Percentiles rank a stretch among this genome's conserved stretches.
phyloP scores from a whole-genome alignment of 495 filamentous ascomycete species.

The Aspergillus nidulans region DNA sequence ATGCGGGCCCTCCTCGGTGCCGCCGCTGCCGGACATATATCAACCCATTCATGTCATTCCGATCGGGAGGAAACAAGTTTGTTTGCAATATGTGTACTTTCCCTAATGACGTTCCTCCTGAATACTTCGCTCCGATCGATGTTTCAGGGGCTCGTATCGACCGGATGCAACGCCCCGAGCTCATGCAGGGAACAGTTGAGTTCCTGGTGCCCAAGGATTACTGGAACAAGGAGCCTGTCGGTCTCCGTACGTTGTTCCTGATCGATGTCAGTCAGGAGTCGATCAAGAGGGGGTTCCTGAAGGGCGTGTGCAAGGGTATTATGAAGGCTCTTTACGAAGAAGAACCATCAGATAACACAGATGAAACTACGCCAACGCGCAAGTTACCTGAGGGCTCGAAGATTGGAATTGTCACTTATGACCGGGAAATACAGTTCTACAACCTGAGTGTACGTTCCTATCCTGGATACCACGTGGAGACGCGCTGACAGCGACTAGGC shows the following conservation, averaged over 20 bases:
- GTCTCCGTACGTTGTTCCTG: slow-evolving; percentile 81
- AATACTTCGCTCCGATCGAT: slow-evolving; percentile 90
- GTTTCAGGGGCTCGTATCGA: slow-evolving; percentile 85
- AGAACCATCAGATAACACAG: slow-evolving; percentile 48
- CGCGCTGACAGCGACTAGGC: slow-evolving; percentile 46
- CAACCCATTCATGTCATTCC: slow-evolving; percentile 98
- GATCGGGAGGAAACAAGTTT: slow-evolving; percentile 89
- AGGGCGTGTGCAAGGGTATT: slow-evolving; percentile 88
- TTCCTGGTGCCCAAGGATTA: slow-evolving; percentile 97
- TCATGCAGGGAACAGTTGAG: slow-evolving; percentile 88
- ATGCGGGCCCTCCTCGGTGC: slow-evolving; percentile 85
- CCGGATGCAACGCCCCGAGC: slow-evolving; percentile 81
- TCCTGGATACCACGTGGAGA: slow-evolving; percentile 10
- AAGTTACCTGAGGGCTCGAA: slow-evolving; percentile 74
- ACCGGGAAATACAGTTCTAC: slow-evolving; percentile 96
- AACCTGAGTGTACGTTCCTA: slow-evolving; percentile 64
- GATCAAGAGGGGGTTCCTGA: slow-evolving; percentile 81
- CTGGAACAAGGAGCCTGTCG: slow-evolving; percentile 92
- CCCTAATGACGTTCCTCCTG: slow-evolving; percentile 86
- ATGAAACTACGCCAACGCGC: slow-evolving; percentile 42
- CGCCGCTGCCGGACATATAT: slow-evolving; percentile 93
- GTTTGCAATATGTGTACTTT: slow-evolving; percentile 98
- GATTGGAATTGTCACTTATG: slow-evolving; percentile 92
- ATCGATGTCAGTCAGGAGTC: slow-evolving; percentile 92
- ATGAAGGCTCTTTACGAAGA: slow-evolving; percentile 74